Evolutionary conservation across 257 asterid genomes (phyloP).

Genomic region (Thymus quinquecostatus): DNA sequence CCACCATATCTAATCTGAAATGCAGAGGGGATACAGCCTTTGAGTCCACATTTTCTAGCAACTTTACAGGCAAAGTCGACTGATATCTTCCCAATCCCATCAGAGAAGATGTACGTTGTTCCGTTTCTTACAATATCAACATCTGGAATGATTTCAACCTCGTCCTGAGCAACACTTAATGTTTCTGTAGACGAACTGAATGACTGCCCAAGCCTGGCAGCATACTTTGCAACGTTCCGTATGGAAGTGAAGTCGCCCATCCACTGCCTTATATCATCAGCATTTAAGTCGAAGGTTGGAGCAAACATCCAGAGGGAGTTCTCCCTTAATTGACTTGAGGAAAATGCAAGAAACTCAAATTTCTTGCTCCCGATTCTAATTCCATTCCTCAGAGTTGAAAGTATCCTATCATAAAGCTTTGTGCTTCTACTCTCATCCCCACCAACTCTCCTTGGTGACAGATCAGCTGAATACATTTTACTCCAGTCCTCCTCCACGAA

Average conservation of each 20-base stretch:
- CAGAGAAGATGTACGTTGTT: constrained; percentile 63
- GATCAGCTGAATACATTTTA: constrained; percentile 61
- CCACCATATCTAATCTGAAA: constrained; percentile 92
- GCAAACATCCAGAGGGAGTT: constrained; percentile 97
- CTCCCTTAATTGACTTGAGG: constrained; percentile 86
- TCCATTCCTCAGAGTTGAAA: constrained; percentile 62
- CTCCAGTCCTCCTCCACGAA: constrained; percentile 89
- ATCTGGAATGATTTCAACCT: constrained; percentile 57
- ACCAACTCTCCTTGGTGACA: constrained; percentile 46
- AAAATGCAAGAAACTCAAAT: constrained; percentile 91
- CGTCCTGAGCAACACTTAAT: constrained; percentile 50
- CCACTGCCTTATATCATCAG: constrained; percentile 68
- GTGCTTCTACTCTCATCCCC: constrained; percentile 48
- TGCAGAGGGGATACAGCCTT: constrained; percentile 61
- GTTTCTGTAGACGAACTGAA: constrained; percentile 91
- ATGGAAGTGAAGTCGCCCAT: constrained; percentile 82
- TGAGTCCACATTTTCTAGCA: constrained; percentile 72
- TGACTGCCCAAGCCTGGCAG: constrained; percentile 94
- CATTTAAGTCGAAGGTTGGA: constrained; percentile 41
- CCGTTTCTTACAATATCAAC: constrained; percentile 12
- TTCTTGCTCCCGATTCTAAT: constrained; percentile 67
- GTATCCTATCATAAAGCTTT: constrained; percentile 61
- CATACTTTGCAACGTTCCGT: constrained; percentile 84
- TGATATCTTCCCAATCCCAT: constrained; percentile 94
- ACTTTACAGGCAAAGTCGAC: constrained; percentile 67